Percentiles rank a stretch among this genome's conserved stretches.
These are phyloP conservation scores for Penicillium mononematosum DNA, from an alignment of 495 filamentous ascomycete species.

Conservation along the genomic window DNA sequence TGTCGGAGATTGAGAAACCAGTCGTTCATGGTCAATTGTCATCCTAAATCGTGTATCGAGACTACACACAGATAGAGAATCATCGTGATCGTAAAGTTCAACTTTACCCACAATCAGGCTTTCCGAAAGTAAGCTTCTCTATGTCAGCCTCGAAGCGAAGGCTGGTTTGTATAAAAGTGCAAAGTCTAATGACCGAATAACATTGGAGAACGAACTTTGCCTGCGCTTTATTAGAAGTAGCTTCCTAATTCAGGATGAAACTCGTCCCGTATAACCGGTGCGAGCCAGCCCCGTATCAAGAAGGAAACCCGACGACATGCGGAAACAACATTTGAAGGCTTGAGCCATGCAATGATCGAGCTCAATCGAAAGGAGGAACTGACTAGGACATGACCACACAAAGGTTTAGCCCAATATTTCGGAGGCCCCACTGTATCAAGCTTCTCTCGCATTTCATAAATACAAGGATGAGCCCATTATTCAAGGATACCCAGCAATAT, in stretches of 20 bases:
- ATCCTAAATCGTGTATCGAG: neutral
- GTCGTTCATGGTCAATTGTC: conserved; percentile 3
- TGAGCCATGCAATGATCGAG: neutral
- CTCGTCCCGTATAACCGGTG: neutral
- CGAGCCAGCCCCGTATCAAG: neutral
- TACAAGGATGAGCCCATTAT: neutral
- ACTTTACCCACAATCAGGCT: too few relatives aligned
- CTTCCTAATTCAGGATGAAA: neutral
- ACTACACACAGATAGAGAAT: neutral
- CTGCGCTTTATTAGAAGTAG: neutral
- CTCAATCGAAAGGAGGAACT: neutral
- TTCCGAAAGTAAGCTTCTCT: too few relatives aligned
- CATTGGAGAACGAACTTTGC: neutral
- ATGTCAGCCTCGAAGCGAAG: neutral
- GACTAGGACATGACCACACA: neutral
- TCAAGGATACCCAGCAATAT: neutral
- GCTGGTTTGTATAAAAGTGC: neutral
- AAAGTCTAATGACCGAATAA: neutral
- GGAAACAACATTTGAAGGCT: neutral
- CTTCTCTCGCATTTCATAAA: neutral
- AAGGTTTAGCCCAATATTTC: too few relatives aligned
- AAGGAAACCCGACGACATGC: neutral
- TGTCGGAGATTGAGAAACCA: conserved; percentile 10
- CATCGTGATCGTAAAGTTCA: too few relatives aligned
- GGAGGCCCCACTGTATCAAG: neutral